Percentiles rank a stretch among this genome's conserved stretches.
Evolutionary conservation across 768 basidiomycete species (phyloP).

Genomic region (Leccinum boreale): DNA sequence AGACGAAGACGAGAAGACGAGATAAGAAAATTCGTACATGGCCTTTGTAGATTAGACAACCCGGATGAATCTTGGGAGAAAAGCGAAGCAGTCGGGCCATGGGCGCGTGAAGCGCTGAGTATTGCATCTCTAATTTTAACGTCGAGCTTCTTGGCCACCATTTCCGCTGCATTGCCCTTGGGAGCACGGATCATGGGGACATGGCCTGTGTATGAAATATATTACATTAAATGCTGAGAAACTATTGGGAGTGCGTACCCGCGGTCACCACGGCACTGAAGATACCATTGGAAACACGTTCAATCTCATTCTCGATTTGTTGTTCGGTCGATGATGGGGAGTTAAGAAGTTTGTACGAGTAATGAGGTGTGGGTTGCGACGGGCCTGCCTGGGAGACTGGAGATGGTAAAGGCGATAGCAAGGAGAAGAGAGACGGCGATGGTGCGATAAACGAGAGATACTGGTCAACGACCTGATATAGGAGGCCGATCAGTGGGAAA

Average conservation of each 20-base stretch:
- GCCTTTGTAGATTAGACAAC: slow-evolving; percentile 82
- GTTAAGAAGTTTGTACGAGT: slow-evolving; percentile 86
- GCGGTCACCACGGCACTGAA: slow-evolving; percentile 89
- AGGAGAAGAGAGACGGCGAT: slow-evolving; percentile 88
- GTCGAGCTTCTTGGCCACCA: slow-evolving; percentile 97
- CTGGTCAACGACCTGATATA: slow-evolving; percentile 82
- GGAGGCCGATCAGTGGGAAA: not conserved
- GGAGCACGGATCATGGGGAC: slow-evolving; percentile 60
- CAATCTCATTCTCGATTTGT: slow-evolving; percentile 91
- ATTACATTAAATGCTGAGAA: not conserved
- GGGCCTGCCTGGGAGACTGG: slow-evolving; percentile 33
- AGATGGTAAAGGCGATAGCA: slow-evolving; percentile 59
- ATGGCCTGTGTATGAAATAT: not conserved
- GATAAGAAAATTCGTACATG: slow-evolving; percentile 50
- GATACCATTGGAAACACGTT: slow-evolving; percentile 83
- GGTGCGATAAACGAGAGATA: slow-evolving; percentile 96
- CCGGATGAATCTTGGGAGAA: slow-evolving; percentile 82
- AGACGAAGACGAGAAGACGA: not conserved
- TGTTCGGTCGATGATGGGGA: slow-evolving; percentile 87
- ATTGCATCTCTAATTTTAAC: slow-evolving; percentile 85
- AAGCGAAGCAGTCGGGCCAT: slow-evolving; percentile 51
- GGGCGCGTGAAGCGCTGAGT: slow-evolving; percentile 63
- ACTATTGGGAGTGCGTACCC: slow-evolving; percentile 45
- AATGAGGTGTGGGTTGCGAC: slow-evolving; percentile 37
- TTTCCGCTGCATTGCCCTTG: slow-evolving; percentile 95